Conservation (phyloP, 306 rosid genomes). For the Crotalaria pallida region DNA sequence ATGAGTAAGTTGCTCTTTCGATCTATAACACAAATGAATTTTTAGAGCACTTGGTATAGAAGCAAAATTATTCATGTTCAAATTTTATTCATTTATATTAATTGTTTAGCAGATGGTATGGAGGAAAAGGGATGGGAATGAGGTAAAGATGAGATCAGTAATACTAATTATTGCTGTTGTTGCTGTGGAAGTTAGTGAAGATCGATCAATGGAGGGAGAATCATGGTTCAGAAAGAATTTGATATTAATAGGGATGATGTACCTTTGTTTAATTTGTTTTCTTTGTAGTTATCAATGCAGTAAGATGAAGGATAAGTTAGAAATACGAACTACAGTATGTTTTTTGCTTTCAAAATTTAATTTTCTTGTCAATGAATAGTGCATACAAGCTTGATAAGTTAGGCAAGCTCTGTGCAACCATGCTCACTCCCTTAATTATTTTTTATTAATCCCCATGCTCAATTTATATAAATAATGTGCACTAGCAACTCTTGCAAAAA, state of each 20-base stretch:
- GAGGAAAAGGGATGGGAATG: slow-evolving; percentile 47
- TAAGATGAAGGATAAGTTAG: slow-evolving; percentile 39
- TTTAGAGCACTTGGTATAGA: neutral
- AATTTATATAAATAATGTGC: slow-evolving; percentile 10
- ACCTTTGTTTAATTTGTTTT: neutral
- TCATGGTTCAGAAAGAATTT: slow-evolving; percentile 41
- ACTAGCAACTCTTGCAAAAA: slow-evolving; percentile 11
- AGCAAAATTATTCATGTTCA: neutral
- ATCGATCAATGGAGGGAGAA: slow-evolving; percentile 17
- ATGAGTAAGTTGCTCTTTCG: slow-evolving; percentile 41
- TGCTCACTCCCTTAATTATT: slow-evolving; percentile 15
- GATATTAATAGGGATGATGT: slow-evolving; percentile 31
- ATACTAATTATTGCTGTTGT: slow-evolving; percentile 10
- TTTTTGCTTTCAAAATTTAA: slow-evolving; percentile 33
- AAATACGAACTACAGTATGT: no score
- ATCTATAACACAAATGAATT: neutral
- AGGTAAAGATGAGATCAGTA: slow-evolving; percentile 20
- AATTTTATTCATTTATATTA: slow-evolving; percentile 13
- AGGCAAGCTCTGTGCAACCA: slow-evolving; percentile 32
- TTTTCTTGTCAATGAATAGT: slow-evolving; percentile 42
- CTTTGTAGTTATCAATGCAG: slow-evolving; percentile 27
- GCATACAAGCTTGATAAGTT: slow-evolving; percentile 29
- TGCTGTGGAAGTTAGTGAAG: slow-evolving; percentile 16
- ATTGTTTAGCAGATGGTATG: slow-evolving; percentile 58
- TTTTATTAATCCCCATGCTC: slow-evolving; percentile 31